Conservation (phyloP, 208 protist genomes). For the Leishmania amazonensis region DNA sequence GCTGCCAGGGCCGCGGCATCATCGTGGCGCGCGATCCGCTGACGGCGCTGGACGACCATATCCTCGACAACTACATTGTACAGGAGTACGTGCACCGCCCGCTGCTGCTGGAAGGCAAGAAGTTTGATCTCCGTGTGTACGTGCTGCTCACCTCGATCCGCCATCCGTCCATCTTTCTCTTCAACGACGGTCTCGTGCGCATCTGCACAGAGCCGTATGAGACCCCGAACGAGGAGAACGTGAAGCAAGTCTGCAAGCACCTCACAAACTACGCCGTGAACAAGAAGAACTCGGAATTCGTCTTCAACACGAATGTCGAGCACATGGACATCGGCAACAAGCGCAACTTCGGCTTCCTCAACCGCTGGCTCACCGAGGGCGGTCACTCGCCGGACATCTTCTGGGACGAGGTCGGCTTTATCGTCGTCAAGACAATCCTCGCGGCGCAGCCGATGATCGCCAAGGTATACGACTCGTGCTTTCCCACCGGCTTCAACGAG, state of each 20-base stretch:
- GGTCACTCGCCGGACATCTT: slow-evolving; percentile 65
- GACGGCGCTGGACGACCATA: slow-evolving; percentile 64
- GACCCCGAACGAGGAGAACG: slow-evolving; percentile 76
- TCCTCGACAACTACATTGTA: slow-evolving; percentile 91
- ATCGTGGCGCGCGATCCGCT: slow-evolving; percentile 87
- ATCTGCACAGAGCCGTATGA: slow-evolving; percentile 94
- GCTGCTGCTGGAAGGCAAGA: slow-evolving; percentile 92
- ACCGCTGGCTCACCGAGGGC: slow-evolving; percentile 70
- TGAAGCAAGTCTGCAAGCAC: slow-evolving; percentile 93
- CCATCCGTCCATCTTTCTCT: slow-evolving; percentile 90
- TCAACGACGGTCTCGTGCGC: slow-evolving; percentile 95
- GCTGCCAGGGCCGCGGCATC: slow-evolving; percentile 95
- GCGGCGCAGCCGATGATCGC: slow-evolving; percentile 91
- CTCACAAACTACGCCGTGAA: slow-evolving; percentile 98
- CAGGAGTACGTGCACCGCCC: slow-evolving; percentile 94
- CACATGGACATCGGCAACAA: slow-evolving; percentile 90
- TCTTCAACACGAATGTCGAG: slow-evolving; percentile 84
- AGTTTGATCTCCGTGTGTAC: slow-evolving; percentile 98
- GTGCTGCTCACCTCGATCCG: slow-evolving; percentile 91
- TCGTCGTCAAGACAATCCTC: slow-evolving; percentile 94
- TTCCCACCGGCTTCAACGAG: slow-evolving; percentile 85
- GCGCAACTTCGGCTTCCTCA: slow-evolving; percentile 91
- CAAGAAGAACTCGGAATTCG: slow-evolving; percentile 92
- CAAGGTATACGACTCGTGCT: slow-evolving; percentile 92
- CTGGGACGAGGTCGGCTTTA: slow-evolving; percentile 73